These are phyloP conservation scores for Botryosphaeria agaves DNA, from an alignment of 2,329 filamentous ascomycete genomes.

Conservation along the genomic window DNA sequence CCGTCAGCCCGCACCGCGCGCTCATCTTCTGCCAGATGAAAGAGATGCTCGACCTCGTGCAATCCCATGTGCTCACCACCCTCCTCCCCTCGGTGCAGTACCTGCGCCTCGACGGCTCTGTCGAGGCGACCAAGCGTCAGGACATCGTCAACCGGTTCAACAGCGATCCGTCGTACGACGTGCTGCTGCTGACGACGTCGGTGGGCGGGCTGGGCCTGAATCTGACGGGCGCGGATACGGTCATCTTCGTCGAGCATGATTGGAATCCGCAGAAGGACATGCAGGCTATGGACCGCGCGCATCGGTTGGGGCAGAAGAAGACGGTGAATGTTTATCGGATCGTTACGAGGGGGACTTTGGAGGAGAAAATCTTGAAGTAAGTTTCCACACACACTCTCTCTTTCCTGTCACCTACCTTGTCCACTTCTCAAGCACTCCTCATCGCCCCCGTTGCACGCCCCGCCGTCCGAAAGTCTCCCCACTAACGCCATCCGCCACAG, in stretches of 20 bases:
- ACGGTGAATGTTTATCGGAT: conserved; percentile 97
- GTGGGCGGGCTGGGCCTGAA: conserved; percentile 92
- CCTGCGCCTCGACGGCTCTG: conserved; percentile 80
- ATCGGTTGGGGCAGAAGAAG: conserved; percentile 98
- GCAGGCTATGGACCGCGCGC: conserved; percentile 96
- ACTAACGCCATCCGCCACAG: no score
- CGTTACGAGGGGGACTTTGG: conserved; percentile 85
- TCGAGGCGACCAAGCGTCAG: conserved; percentile 85
- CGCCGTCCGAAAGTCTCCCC: no score
- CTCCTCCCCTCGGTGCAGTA: conserved; percentile 87
- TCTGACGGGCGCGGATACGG: conserved; percentile 89
- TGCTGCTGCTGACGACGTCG: conserved; percentile 80
- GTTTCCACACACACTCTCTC: conserved; percentile 12
- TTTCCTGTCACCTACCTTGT: conserved; percentile 3
- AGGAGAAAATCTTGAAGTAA: conserved; percentile 89
- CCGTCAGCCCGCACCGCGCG: conserved; percentile 89
- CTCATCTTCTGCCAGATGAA: conserved; percentile 99
- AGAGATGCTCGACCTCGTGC: conserved; percentile 98
- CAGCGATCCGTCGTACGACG: conserved; percentile 90
- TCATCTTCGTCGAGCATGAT: conserved; percentile 98
- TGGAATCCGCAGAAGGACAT: conserved; percentile 99
- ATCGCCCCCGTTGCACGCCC: no score
- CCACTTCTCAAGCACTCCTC: not conserved
- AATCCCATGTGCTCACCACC: conserved; percentile 77
- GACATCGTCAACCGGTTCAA: conserved; percentile 99